phyloP scores from a whole-genome alignment of 1,284 basidiomycete species.

The Fomitopsis schrenkii region DNA sequence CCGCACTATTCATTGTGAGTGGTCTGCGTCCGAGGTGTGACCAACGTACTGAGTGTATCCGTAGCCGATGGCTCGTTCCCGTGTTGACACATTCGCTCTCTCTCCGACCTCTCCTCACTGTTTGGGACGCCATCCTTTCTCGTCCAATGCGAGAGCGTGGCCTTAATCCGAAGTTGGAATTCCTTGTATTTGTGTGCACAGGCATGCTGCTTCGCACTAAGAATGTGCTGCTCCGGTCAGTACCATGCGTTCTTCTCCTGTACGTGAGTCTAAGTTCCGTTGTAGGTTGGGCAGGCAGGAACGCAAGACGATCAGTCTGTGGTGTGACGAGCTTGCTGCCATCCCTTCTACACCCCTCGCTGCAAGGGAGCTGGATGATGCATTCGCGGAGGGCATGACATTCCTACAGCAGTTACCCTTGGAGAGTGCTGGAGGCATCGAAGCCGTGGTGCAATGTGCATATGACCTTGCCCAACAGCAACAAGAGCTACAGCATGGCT shows the following conservation, averaged over 20 bases:
- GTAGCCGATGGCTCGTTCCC: conserved; percentile 73
- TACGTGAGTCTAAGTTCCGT: background rate
- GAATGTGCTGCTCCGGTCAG: conserved; percentile 51
- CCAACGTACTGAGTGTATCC: conserved; percentile 7
- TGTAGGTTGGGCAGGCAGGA: conserved; percentile 51
- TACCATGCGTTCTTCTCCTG: conserved; percentile 1
- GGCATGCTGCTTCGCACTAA: conserved; percentile 62
- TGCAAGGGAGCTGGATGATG: conserved; percentile 55
- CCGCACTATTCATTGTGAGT: conserved; percentile 81
- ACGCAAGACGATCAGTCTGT: conserved; percentile 44
- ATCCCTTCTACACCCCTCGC: conserved; percentile 40
- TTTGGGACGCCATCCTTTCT: conserved; percentile 73
- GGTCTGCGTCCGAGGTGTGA: background rate
- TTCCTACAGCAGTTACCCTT: conserved; percentile 64
- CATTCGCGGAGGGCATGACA: conserved; percentile 61
- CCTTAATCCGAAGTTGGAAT: conserved; percentile 58
- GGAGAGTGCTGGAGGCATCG: conserved; percentile 61
- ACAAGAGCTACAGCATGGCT: conserved; percentile 29
- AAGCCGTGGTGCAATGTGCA: conserved; percentile 64
- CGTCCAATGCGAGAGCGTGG: conserved; percentile 50
- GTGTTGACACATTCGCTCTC: conserved; percentile 70
- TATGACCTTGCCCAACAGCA: conserved; percentile 53
- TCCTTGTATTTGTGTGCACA: conserved; percentile 62
- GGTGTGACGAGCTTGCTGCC: conserved; percentile 43
- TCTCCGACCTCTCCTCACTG: conserved; percentile 48